phyloP scores from a whole-genome alignment of 73 alveolate genomes.

The Stentor coeruleus region DNA sequence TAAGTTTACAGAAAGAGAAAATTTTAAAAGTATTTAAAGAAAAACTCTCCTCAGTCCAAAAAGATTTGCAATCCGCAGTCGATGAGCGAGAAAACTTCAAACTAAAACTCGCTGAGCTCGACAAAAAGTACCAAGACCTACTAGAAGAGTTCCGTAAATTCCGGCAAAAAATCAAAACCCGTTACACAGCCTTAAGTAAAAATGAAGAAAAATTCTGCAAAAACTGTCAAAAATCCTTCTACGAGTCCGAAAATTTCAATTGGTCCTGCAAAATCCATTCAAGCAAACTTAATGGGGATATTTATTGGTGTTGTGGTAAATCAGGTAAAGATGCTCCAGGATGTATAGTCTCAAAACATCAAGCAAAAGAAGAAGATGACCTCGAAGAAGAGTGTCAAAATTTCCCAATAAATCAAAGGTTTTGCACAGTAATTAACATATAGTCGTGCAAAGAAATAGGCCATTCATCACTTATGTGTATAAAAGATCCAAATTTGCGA shows the following conservation, averaged over 20 bases:
- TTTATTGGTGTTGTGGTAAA: slow-evolving; percentile 86
- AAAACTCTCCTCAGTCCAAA: background rate
- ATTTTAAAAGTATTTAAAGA: slow-evolving; percentile 4
- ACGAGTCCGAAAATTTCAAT: slow-evolving; percentile 64
- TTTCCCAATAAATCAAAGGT: too few relatives aligned
- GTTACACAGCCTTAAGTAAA: background rate
- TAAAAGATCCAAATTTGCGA: slow-evolving; percentile 44
- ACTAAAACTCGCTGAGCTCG: background rate
- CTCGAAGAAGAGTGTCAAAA: too few relatives aligned
- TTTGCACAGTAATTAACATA: slow-evolving; percentile 26
- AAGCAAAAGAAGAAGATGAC: slow-evolving; percentile 63
- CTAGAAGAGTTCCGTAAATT: background rate
- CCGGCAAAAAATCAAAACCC: background rate
- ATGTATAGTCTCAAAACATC: slow-evolving; percentile 59
- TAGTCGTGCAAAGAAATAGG: slow-evolving; percentile 49
- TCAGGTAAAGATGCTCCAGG: slow-evolving; percentile 59
- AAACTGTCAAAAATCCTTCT: slow-evolving; percentile 52
- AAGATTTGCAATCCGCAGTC: background rate
- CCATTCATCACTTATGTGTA: slow-evolving; percentile 33
- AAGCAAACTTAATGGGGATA: slow-evolving; percentile 58
- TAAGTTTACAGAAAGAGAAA: background rate
- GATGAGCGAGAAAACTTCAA: background rate
- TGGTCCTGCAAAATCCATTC: slow-evolving; percentile 71
- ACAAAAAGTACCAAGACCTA: background rate
- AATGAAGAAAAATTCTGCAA: slow-evolving; percentile 41